Evolutionary conservation across 2,329 filamentous ascomycete species (phyloP).

Genomic region (Cryphonectria japonica): DNA sequence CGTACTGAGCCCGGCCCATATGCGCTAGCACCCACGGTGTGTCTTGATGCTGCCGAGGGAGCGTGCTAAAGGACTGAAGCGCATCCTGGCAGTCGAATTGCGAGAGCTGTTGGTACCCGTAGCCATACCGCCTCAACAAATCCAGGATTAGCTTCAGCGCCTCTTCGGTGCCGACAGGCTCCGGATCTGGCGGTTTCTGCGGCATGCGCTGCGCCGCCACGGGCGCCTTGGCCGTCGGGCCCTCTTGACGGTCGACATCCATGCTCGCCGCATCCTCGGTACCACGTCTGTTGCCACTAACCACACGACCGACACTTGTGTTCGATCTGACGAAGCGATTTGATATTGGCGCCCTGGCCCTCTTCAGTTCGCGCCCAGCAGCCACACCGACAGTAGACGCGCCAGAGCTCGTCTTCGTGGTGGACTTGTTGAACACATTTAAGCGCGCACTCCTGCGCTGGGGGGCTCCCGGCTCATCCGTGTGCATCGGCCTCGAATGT

Average conservation of each 20-base stretch:
- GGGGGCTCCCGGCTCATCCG: slow-evolving; percentile 64
- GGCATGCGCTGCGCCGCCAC: slow-evolving; percentile 42
- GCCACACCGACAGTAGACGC: slow-evolving; percentile 60
- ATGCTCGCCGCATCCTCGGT: slow-evolving; percentile 62
- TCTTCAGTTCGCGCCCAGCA: slow-evolving; percentile 77
- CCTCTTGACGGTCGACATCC: slow-evolving; percentile 72
- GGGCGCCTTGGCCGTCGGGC: slow-evolving; percentile 49
- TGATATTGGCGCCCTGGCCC: slow-evolving; percentile 74
- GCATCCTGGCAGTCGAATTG: slow-evolving; percentile 81
- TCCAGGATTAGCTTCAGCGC: slow-evolving; percentile 78
- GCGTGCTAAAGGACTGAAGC: slow-evolving; percentile 69
- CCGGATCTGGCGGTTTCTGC: slow-evolving; percentile 50
- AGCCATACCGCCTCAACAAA: slow-evolving; percentile 78
- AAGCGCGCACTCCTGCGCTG: slow-evolving; percentile 75
- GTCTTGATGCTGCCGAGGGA: slow-evolving; percentile 78
- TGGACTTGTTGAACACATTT: slow-evolving; percentile 69
- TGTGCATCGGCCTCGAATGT: slow-evolving; percentile 52
- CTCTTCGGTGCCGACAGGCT: slow-evolving; percentile 71
- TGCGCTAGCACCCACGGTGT: slow-evolving; percentile 93
- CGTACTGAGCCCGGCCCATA: slow-evolving; percentile 88
- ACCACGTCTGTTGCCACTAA: slow-evolving; percentile 87
- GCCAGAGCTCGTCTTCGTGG: slow-evolving; percentile 65
- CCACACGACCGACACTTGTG: slow-evolving; percentile 79
- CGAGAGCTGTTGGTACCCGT: slow-evolving; percentile 76
- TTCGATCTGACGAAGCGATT: slow-evolving; percentile 65